phyloP scores from a whole-genome alignment of 1,284 basidiomycete species.

The Ustilago curta region DNA sequence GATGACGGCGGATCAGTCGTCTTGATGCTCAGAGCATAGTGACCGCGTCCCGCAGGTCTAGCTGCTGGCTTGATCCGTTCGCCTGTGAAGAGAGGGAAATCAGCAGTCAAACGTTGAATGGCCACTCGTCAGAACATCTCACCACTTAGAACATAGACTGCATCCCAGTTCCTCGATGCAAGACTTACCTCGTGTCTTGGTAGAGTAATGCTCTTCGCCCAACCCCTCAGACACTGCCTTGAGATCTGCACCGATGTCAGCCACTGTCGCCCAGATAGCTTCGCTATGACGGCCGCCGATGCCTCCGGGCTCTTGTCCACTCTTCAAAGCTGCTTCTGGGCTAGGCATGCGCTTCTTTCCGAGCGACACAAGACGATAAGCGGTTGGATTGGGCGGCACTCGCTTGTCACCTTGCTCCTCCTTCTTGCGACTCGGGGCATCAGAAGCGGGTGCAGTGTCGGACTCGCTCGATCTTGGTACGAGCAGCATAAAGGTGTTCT shows the following conservation, averaged over 20 bases:
- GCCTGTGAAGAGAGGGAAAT: slow-evolving; percentile 9
- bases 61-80: slow-evolving; percentile 49
- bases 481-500: slow-evolving; percentile 52
- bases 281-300: slow-evolving; percentile 56
- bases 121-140: not conserved
- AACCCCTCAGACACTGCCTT: slow-evolving; percentile 26
- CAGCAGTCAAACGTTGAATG: not conserved
- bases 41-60: slow-evolving; percentile 52
- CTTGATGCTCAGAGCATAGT: slow-evolving; percentile 52
- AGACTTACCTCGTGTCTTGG: slow-evolving; percentile 48
- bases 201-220: slow-evolving; percentile 49
- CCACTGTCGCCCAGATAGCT: slow-evolving; percentile 56
- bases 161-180: too few species aligned
- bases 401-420: slow-evolving; percentile 35
- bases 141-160: not conserved
- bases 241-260: slow-evolving; percentile 46
- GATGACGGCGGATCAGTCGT: slow-evolving; percentile 47
- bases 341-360: slow-evolving; percentile 58
- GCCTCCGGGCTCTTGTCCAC: slow-evolving; percentile 49
- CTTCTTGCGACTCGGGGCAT: not conserved
- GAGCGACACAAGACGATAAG: slow-evolving; percentile 50
- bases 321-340: slow-evolving; percentile 45
- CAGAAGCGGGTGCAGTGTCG: slow-evolving; percentile 32
- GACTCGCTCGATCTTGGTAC: slow-evolving; percentile 48
- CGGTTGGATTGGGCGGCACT: slow-evolving; percentile 41